These are phyloP conservation scores for Epicoccum nigrum DNA, from an alignment of 2,329 filamentous ascomycete genomes.

Conservation along the genomic window DNA sequence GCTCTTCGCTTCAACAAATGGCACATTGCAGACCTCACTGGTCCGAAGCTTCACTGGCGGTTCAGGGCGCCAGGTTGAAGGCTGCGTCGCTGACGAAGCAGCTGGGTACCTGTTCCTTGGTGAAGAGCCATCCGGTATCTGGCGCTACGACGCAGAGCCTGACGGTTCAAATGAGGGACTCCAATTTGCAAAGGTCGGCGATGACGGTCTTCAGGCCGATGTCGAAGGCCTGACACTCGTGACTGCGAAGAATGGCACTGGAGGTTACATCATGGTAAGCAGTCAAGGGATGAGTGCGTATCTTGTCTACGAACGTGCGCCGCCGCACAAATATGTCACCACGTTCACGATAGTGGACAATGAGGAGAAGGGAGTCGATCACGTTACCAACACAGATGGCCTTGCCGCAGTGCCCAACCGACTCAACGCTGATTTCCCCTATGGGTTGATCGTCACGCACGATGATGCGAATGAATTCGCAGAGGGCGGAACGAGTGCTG, in stretches of 20 bases:
- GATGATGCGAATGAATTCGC: constrained; percentile 61
- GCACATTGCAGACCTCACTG: constrained; percentile 54
- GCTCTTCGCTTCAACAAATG: constrained; percentile 49
- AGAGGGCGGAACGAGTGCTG: constrained; percentile 52
- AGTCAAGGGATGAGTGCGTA: constrained; percentile 61
- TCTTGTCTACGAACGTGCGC: constrained; percentile 57
- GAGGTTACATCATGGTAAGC: constrained; percentile 60
- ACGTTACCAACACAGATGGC: constrained; percentile 62
- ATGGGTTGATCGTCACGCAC: constrained; percentile 58
- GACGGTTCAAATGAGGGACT: constrained; percentile 46
- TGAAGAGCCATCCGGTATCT: constrained; percentile 60
- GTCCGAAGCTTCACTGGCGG: constrained; percentile 60
- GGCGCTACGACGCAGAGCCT: constrained; percentile 61
- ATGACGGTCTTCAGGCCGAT: constrained; percentile 56
- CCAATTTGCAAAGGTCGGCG: constrained; percentile 52
- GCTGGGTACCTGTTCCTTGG: constrained; percentile 60
- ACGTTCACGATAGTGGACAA: constrained; percentile 58
- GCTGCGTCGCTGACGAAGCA: constrained; percentile 60
- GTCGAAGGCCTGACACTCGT: constrained; percentile 62
- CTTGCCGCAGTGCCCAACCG: constrained; percentile 55
- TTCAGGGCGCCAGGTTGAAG: constrained; percentile 61
- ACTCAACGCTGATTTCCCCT: constrained; percentile 47
- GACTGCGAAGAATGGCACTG: constrained; percentile 51
- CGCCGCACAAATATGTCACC: constrained; percentile 57
- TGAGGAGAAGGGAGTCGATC: constrained; percentile 52